Percentiles rank a stretch among this genome's conserved stretches.
Conservation (phyloP, 106 monocot species). For the Allium fistulosum region DNA sequence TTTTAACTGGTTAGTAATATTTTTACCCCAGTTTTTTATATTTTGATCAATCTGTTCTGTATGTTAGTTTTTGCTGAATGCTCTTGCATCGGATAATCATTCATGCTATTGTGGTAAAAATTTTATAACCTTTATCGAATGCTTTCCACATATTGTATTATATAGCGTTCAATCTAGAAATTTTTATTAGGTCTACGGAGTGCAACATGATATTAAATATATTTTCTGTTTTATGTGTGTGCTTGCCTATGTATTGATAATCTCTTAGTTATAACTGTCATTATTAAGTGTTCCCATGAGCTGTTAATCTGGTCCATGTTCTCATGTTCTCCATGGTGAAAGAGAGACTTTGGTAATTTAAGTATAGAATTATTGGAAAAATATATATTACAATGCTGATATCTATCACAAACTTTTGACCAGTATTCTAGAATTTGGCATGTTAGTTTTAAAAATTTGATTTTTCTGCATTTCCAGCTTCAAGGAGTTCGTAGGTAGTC, state of each 20-base stretch:
- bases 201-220: no score
- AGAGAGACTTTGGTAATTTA: not conserved
- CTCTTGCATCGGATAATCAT: not conserved
- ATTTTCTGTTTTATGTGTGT: no score
- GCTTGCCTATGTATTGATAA: no score
- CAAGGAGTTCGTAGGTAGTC: conserved; percentile 64
- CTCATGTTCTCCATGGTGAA: not conserved
- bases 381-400: not conserved
- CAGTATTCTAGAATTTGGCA: no score
- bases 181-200: not conserved
- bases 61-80: not conserved
- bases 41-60: not conserved
- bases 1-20: conserved; percentile 56
- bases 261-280: no score
- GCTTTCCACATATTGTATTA: not conserved
- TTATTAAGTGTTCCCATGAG: no score
- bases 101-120: not conserved
- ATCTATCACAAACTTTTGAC: no score
- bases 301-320: not conserved
- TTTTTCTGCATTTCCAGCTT: conserved; percentile 36
- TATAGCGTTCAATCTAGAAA: not conserved
- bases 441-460: not conserved
- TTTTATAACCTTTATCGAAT: not conserved
- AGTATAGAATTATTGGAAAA: not conserved
- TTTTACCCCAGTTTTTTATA: not conserved